Base-by-base conservation (phyloP, 192 early-diverging fungal genomes). In the Coemansia sp. region DNA sequence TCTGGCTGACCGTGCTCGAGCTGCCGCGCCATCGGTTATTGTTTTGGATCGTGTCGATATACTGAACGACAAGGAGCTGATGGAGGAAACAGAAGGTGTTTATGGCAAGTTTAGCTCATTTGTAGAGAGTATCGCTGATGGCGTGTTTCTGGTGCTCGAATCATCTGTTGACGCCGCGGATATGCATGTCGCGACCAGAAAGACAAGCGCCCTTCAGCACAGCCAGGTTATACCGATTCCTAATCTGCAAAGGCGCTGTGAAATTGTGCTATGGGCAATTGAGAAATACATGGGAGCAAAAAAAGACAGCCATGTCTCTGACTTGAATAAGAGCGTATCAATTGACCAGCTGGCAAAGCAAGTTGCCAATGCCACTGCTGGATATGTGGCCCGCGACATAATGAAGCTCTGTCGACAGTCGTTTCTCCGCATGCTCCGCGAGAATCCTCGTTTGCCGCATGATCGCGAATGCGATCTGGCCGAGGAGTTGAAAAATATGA, bases 311-410 rank as follows among this genome's bases (percentile, higher is more conserved):
- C 4, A 16, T 16, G 17, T 4, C 12, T 3, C 17, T 45, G 4
- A 16, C 5, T 45, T 45, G 5, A 16, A 1, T 5, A 16, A 45
- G 7, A 34, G 56, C 28, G 5, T 6, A 7, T 16, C 48, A 12
- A 25, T 57, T 25, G 60, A 25, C 42, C 40, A 36, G 14, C 48
- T 77, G 29, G 28, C 63, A 5, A 51, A 30, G 20, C 60, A 58
- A 2, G 69, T 81, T 30, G 78, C 78, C 3, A 71, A 72, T 28
- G 65, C 73, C 11, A 70, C 80, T 25, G 67, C 80, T 2, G 80
- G 80, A 14, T 82, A 82, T 57, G 69, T 77, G 42, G 75, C 80
- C 4, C 75, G 80, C 30, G 80, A 82, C 17, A 67, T 82, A 28
- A 48, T 36, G 22, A 52, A 48, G 10, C 33, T 82, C 11, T 82